Evolutionary conservation across 2,329 filamentous ascomycete genomes (phyloP).

Genomic region (Fonsecaea nubica): DNA sequence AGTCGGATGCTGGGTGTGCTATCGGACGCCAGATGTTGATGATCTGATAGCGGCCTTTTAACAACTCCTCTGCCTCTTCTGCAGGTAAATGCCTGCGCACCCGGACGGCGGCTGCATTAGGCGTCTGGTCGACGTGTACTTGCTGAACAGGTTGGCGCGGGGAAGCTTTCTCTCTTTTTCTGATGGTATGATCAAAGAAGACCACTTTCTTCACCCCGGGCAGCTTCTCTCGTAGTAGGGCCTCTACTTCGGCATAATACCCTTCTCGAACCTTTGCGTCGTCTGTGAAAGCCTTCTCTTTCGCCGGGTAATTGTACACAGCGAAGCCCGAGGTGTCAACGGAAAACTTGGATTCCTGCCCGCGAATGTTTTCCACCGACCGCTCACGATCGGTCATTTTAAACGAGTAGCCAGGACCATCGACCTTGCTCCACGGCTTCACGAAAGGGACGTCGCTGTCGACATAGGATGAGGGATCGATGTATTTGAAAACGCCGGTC

Average conservation of each 20-base stretch:
- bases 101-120: constrained; percentile 64
- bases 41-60: constrained; percentile 67
- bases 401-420: constrained; percentile 64
- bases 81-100: constrained; percentile 66
- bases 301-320: constrained; percentile 59
- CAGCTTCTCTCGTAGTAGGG: constrained; percentile 61
- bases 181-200: constrained; percentile 76
- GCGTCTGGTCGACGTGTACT: constrained; percentile 76
- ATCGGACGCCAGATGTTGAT: constrained; percentile 77
- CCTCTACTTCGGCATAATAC: constrained; percentile 70
- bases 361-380: constrained; percentile 63
- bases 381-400: constrained; percentile 54
- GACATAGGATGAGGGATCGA: constrained; percentile 61
- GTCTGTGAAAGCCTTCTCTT: constrained; percentile 63
- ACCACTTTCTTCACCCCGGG: constrained; percentile 65
- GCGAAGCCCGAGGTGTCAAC: constrained; percentile 67
- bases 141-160: constrained; percentile 71
- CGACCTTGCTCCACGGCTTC: constrained; percentile 71
- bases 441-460: constrained; percentile 44
- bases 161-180: constrained; percentile 60
- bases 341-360: constrained; percentile 57
- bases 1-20: constrained; percentile 66
- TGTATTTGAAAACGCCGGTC: constrained; percentile 65
- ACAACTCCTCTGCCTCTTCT: constrained; percentile 62
- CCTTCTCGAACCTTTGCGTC: constrained; percentile 60